A percentile compares a stretch with the other conserved stretches of the same genome.
Conservation (phyloP, 768 basidiomycete species). For the Xerocomus spinulosus region DNA sequence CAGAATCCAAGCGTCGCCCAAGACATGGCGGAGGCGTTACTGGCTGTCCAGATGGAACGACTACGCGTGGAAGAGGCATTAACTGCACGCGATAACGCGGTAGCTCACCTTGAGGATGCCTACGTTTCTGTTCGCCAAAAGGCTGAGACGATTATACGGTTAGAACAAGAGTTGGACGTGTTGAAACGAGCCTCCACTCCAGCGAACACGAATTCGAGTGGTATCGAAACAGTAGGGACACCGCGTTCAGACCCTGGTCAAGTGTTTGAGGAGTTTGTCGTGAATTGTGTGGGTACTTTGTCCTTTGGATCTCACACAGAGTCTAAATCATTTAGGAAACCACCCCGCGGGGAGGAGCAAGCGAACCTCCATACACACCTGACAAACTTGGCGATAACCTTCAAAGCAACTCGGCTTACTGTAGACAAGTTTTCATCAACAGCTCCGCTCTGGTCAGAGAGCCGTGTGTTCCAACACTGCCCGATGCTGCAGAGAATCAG, state of each 20-base stretch:
- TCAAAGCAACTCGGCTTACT: slow-evolving; percentile 28
- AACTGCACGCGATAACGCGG: slow-evolving; percentile 57
- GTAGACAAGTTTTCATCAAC: slow-evolving; percentile 11
- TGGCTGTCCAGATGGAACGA: slow-evolving; percentile 52
- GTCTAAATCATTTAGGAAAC: neutral
- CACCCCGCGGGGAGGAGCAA: neutral
- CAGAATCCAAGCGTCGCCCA: slow-evolving; percentile 10
- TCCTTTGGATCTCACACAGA: neutral
- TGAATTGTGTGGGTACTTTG: slow-evolving; percentile 3
- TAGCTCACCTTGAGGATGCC: slow-evolving; percentile 54
- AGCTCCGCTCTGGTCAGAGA: slow-evolving; percentile 6
- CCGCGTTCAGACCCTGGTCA: neutral
- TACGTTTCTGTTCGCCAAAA: slow-evolving; percentile 61
- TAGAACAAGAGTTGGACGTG: slow-evolving; percentile 40
- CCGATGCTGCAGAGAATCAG: slow-evolving; percentile 4
- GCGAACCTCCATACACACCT: slow-evolving; percentile 13
- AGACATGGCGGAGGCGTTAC: slow-evolving; percentile 42
- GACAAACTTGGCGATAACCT: slow-evolving; percentile 19
- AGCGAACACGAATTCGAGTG: slow-evolving; percentile 11
- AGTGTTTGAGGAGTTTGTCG: neutral
- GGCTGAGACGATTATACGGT: slow-evolving; percentile 42
- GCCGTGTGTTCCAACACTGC: neutral
- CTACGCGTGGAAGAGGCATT: slow-evolving; percentile 53
- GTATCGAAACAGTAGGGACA: neutral
- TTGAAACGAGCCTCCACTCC: slow-evolving; percentile 22